These are phyloP conservation scores for Sporothrix brunneoviolacea DNA, from an alignment of 2,329 filamentous ascomycete genomes.

Conservation along the genomic window DNA sequence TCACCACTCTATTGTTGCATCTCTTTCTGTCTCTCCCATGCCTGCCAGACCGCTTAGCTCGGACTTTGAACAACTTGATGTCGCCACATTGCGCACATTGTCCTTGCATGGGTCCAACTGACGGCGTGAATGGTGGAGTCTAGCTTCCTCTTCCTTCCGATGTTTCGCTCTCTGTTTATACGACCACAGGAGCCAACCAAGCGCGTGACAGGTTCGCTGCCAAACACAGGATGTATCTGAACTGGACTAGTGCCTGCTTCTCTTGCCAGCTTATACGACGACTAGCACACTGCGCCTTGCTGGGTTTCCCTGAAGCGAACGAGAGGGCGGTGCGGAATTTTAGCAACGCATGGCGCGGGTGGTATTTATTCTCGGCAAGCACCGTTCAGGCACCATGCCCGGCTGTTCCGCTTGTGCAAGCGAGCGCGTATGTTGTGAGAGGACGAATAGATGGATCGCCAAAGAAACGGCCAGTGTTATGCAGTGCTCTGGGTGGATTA, in stretches of 20 bases:
- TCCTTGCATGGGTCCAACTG: constrained; percentile 1
- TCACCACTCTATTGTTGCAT: not conserved
- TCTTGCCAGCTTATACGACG: not conserved
- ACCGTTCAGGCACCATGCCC: not conserved
- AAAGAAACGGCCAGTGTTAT: no score
- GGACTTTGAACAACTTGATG: not conserved
- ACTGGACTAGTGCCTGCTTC: no score
- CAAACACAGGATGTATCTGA: no score
- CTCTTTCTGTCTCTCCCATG: not conserved
- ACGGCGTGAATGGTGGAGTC: constrained; percentile 10
- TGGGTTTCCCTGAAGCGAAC: no score
- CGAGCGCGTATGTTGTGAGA: not conserved
- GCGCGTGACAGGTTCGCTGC: no score
- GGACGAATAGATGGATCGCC: no score
- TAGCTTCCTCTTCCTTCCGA: not conserved
- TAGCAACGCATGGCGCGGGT: constrained; percentile 11
- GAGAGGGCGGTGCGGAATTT: not conserved
- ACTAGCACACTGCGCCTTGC: no score
- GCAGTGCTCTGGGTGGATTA: not conserved
- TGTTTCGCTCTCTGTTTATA: not conserved
- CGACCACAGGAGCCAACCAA: not conserved
- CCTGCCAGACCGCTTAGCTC: not conserved
- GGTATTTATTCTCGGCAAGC: no score
- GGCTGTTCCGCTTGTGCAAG: not conserved
- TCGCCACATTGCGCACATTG: constrained; percentile 2